Base-by-base conservation (phyloP, 2,329 filamentous ascomycete species). In the Bertia moriformis region DNA sequence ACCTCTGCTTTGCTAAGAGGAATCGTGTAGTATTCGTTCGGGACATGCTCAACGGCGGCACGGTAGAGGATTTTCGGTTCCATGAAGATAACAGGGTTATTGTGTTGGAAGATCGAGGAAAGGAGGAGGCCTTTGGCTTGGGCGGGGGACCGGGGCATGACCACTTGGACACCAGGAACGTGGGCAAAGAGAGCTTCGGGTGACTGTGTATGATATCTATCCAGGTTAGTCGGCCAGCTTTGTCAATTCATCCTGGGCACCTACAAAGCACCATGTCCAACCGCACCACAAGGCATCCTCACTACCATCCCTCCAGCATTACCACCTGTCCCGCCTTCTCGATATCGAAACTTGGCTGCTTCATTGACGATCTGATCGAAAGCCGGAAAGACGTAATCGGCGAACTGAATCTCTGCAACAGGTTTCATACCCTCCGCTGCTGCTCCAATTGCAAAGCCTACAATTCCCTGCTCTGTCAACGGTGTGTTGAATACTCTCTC, bases 321-420 rank as follows among this genome's bases (percentile, higher is more conserved):
- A 3, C 61, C 61, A 1, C 66, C 68, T 3, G 69, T 78, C 2
- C 48, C 56, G 12, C 77, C 78, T 47, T 78, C 72, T 43, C 79
- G 64, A 51, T 79, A 85, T 39, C 80, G 62, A 47, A 78, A 73
- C 51, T 85, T 85, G 30, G 78, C 78, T 1, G 78, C 79, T 57
- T 86, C 81, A 46, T 85, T 85, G 46, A 85, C 79, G 39, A 86
- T 68, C 59, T 86, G 81, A 52, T 86, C 81, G 48, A 84, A 85
- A 0, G 81, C 79, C 2, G 81, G 81, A 50, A 74, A 85, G 27
- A 85, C 75, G 50, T 86, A 86, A 52, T 86, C 81, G 17, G 81
- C 81, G 52, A 86, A 86, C 49, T 86, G 81, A 27, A 86, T 78
- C 55, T 83, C 78, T 0, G 77, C 78, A 4, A 83, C 66, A 0